Percentiles rank a stretch among this genome's conserved stretches.
Evolutionary conservation across 306 rosid genomes (phyloP).

Genomic region (Vigna mungo): DNA sequence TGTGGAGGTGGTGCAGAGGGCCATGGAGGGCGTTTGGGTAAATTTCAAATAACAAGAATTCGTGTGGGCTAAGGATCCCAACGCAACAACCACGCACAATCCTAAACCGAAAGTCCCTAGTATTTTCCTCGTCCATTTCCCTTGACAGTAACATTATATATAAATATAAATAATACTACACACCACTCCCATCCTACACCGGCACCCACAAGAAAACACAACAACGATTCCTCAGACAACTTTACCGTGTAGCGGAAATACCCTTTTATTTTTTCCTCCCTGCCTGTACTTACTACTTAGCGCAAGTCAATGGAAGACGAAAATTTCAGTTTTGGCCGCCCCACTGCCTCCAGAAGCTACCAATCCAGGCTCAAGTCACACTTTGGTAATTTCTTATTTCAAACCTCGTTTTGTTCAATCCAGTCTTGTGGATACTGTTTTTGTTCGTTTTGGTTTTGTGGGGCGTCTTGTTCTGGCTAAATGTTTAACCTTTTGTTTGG

Average conservation of each 20-base stretch:
- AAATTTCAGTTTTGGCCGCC: constrained; percentile 51
- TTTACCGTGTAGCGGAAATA: not conserved
- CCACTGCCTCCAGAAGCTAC: constrained; percentile 55
- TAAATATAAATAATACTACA: constrained; percentile 6
- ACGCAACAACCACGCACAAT: constrained; percentile 27
- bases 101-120: constrained; percentile 41
- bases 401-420: not conserved
- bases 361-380: constrained; percentile 58
- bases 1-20: not conserved
- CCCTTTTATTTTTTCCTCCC: constrained; percentile 1
- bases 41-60: constrained; percentile 34
- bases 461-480: constrained; percentile 17
- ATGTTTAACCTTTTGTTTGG: constrained; percentile 20
- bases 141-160: not conserved
- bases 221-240: not conserved
- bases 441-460: not conserved
- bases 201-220: not conserved
- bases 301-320: constrained; percentile 61
- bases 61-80: constrained; percentile 57
- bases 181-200: not conserved
- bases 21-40: constrained; percentile 34
- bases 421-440: not conserved
- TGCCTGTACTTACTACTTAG: not conserved
- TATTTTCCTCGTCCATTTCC: constrained; percentile 39
- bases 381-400: constrained; percentile 53